Conservation (phyloP, 140 eudicot genomes). For the Senecio squalidus region DNA sequence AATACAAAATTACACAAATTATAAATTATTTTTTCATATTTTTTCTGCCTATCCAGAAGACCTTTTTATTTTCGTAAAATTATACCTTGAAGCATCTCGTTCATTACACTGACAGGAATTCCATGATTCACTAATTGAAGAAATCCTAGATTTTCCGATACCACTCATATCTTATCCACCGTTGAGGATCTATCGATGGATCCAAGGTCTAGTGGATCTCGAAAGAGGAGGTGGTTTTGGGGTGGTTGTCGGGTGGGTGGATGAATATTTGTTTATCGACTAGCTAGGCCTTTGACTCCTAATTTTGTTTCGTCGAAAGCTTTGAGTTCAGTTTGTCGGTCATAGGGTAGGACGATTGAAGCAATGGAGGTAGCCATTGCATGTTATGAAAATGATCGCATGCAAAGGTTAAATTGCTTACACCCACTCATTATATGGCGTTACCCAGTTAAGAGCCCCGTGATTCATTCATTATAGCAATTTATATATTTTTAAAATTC, state of each 20-base stretch:
- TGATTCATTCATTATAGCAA: no score
- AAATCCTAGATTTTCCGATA: constrained; percentile 22
- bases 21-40: no score
- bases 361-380: constrained; percentile 12
- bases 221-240: constrained; percentile 1
- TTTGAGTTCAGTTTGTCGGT: constrained; percentile 24
- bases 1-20: no score
- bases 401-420: no score
- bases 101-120: constrained; percentile 17
- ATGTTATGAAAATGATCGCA: background rate
- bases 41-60: no score
- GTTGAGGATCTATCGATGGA: background rate
- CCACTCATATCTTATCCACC: constrained; percentile 13
- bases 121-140: constrained; percentile 34
- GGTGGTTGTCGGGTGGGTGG: constrained; percentile 5
- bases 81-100: constrained; percentile 25
- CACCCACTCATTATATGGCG: no score
- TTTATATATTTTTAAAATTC: no score
- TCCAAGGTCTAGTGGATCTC: constrained; percentile 32
- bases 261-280: constrained; percentile 31
- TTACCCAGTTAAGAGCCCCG: no score
- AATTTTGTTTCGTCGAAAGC: constrained; percentile 37
- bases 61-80: no score
- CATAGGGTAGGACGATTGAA: background rate
- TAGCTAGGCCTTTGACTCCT: constrained; percentile 41